Base-by-base conservation (phyloP, 805 yeast species). In the Kregervanrija pseudodelftensis region DNA sequence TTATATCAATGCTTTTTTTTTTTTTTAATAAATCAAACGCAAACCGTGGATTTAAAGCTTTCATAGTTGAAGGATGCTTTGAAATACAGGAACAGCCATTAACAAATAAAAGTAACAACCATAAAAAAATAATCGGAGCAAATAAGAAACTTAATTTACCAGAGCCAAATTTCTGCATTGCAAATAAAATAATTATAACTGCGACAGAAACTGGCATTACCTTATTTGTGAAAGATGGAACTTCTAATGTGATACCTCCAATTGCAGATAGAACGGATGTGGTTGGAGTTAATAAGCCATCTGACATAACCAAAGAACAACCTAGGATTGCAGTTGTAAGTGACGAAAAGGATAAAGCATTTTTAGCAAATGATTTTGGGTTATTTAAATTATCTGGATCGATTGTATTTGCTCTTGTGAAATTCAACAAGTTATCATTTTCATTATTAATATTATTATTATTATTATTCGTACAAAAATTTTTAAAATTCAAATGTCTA, bases 201-300 rank as follows among this genome's bases (percentile, higher is more conserved):
- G 64, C 73, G 51, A 73, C 72, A 1, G 81, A 70, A 4, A 77
- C 72, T 2, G 73, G 74, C 57, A 77, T 65, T 5, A 72, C 75
- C 36, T 62, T 58, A 41, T 55, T 52, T 5, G 44, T 38, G 48
- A 76, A 66, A 5, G 67, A 56, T 3, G 81, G 80, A 17, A 62
- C 65, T 5, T 80, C 79, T 13, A 74, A 70, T 37, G 74, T 71
- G 37, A 77, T 73, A 43, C 85, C 85, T 2, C 70, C 73, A 32
- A 79, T 60, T 1, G 83, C 81, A 44, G 77, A 69, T 40, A 78
- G 65, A 3, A 78, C 80, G 1, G 83, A 77, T 11, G 82, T 77
- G 2, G 83, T 78, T 22, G 85, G 85, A 2, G 84, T 79, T 47
- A 79, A 65, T 43, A 79, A 61, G 5, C 83, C 83, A 58, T 79